Evolutionary conservation across 2,329 filamentous ascomycete genomes (phyloP), one percentile per base, ranked within the genome.

Genomic region (Hymenoscyphus linearis): DNA sequence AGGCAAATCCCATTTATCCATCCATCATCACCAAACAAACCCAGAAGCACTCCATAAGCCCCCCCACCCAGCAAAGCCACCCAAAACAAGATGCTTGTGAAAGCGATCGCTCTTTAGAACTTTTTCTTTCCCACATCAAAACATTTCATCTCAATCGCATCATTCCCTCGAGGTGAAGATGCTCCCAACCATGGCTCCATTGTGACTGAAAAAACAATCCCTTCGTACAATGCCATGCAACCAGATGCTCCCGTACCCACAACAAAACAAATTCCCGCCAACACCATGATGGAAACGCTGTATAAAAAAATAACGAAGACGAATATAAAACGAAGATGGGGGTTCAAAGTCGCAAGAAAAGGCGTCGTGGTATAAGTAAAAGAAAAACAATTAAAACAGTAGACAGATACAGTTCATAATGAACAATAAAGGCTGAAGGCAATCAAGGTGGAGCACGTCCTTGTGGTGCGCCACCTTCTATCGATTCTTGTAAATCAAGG

Each of bases 401-500:
- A 50, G 18, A 50, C 44, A 22, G 40, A 12, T 25, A 50, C 44
- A 25, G 44, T 13, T 10, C 13, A 50, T 22, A 35, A 31, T 10
- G 18, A 37, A 54, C 36, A 34, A 25, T 34, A 53, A 37, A n/a
- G 40, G 18, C 5, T 34, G 44, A 37, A 25, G 14, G 34, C 34
- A 34, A 22, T 72, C 64, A 71, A 53, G 69, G 66, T 13, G 67
- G 69, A 53, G 67, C 68, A 64, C 69, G 60, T 27, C 69, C 67
- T 13, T 59, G 58, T 26, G 31, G 36, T 36, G 53, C 64, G 16
- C 53, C 25, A 5, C 57, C 64, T 62, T 74, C 68, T 53, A 73
- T 60, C 4, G 75, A 72, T 63, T 82, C 80, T 64, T 82, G 75
- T 14, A 82, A 74, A 64, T 84, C 80, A 63, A 84, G 76, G 67